phyloP scores from a whole-genome alignment of 2,329 filamentous ascomycete species.

The Ilyonectria robusta region DNA sequence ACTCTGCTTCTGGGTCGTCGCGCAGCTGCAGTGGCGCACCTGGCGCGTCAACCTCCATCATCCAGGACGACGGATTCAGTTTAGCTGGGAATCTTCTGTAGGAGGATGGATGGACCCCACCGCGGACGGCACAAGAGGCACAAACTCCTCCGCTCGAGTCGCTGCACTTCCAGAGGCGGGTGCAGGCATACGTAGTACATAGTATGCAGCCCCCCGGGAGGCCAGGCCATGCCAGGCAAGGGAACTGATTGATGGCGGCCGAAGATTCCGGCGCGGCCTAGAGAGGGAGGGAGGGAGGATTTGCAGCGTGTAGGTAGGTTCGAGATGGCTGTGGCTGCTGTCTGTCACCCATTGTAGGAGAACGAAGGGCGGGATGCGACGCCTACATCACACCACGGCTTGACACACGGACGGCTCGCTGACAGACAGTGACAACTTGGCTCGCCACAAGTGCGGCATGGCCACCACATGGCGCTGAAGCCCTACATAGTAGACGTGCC shows the following conservation, averaged over 20 bases:
- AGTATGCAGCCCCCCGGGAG: not conserved
- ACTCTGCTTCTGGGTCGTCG: constrained; percentile 20
- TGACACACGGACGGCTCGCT: not conserved
- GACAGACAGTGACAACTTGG: not conserved
- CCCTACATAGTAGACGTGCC: constrained; percentile 24
- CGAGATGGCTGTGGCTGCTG: constrained; percentile 4
- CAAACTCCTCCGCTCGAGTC: constrained; percentile 19
- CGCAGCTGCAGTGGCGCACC: constrained; percentile 27
- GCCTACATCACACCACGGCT: not conserved
- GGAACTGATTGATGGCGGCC: constrained; percentile 14
- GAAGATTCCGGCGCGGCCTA: constrained; percentile 19
- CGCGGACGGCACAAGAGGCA: constrained; percentile 26
- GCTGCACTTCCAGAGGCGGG: constrained; percentile 9
- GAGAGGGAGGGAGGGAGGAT: not conserved
- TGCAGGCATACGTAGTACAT: constrained; percentile 14
- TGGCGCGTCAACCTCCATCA: constrained; percentile 21
- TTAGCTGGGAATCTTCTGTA: constrained; percentile 37
- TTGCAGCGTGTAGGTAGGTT: constrained; percentile 10
- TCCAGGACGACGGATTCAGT: constrained; percentile 38
- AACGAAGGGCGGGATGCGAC: constrained; percentile 1
- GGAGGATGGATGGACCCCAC: constrained; percentile 27
- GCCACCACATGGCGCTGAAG: constrained; percentile 8
- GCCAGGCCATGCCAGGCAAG: constrained; percentile 14
- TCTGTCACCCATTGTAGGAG: constrained; percentile 17
- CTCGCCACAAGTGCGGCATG: constrained; percentile 1